Conservation (phyloP, 352 stramenopile genomes). For the Achlya hypogyna region DNA sequence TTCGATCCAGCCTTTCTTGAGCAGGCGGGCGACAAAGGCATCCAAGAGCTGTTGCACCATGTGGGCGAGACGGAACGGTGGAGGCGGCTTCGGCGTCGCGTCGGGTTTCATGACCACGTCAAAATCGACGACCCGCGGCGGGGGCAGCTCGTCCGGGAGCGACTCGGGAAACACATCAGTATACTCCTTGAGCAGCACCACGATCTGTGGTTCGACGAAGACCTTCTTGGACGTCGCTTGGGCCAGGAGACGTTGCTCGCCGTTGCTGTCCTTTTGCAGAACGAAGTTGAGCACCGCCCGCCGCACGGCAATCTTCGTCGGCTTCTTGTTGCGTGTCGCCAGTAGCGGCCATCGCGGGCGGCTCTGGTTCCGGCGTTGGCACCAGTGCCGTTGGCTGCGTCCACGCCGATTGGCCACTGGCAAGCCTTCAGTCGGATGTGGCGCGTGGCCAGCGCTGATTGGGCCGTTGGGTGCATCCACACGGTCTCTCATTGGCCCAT, state of each 20-base stretch:
- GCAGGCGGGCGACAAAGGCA: constrained; percentile 13
- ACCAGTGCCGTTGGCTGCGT: too few relatives aligned
- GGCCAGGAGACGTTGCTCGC: too few relatives aligned
- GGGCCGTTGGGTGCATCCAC: too few relatives aligned
- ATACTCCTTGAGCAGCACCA: not conserved
- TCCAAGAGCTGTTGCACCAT: constrained; percentile 14
- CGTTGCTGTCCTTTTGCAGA: not conserved
- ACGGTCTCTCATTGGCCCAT: too few relatives aligned
- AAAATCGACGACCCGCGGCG: constrained; percentile 6
- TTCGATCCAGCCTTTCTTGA: constrained; percentile 20
- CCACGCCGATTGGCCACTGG: too few relatives aligned
- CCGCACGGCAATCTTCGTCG: too few relatives aligned
- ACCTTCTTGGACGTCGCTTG: not conserved
- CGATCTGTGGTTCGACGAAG: not conserved
- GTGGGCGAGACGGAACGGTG: constrained; percentile 4
- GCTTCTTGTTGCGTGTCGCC: too few relatives aligned
- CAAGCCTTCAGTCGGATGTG: too few relatives aligned
- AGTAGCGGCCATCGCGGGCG: too few relatives aligned
- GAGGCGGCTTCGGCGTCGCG: not conserved
- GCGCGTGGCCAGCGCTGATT: too few relatives aligned
- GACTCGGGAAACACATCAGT: constrained; percentile 8
- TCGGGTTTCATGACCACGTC: not conserved
- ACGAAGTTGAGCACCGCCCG: not conserved
- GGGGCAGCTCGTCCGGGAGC: not conserved
- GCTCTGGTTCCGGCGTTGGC: too few relatives aligned